These are phyloP conservation scores for Powellomyces hirtus DNA, from an alignment of 192 early-diverging fungal species.

Conservation along the genomic window DNA sequence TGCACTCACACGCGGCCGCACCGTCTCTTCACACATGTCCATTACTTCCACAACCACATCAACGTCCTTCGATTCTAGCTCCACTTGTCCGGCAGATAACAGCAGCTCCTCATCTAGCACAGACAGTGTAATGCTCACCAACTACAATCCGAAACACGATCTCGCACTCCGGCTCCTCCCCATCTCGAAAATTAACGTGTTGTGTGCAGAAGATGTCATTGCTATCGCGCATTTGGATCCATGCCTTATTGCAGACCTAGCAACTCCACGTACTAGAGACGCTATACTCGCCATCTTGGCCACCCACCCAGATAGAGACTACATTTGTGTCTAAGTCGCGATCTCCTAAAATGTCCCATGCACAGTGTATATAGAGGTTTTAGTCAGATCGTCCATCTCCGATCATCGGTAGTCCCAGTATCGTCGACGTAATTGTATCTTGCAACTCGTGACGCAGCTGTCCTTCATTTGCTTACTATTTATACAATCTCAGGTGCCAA, in stretches of 20 bases:
- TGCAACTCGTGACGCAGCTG: no score
- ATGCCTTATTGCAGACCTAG: no score
- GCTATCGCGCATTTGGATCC: no score
- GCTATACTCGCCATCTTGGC: no score
- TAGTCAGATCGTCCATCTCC: no score
- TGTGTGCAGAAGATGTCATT: not conserved
- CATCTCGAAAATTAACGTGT: not conserved
- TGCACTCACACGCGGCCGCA: not conserved
- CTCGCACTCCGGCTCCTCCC: not conserved
- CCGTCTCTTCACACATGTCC: not conserved
- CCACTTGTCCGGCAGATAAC: not conserved
- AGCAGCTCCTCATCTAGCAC: not conserved
- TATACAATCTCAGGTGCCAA: slow-evolving; percentile 34
- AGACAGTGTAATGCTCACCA: not conserved
- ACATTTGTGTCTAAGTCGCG: no score
- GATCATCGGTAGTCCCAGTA: no score
- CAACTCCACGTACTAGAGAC: no score
- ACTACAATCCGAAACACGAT: not conserved
- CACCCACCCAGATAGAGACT: no score
- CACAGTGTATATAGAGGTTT: no score
- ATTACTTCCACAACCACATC: not conserved
- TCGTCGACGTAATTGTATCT: no score
- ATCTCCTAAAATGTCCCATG: no score
- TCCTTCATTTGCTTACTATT: not conserved
- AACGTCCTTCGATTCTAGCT: not conserved